A percentile compares a stretch with the other conserved stretches of the same genome.
Evolutionary conservation across 148 eudicot genomes (phyloP).

Genomic region (Spergularia marina): DNA sequence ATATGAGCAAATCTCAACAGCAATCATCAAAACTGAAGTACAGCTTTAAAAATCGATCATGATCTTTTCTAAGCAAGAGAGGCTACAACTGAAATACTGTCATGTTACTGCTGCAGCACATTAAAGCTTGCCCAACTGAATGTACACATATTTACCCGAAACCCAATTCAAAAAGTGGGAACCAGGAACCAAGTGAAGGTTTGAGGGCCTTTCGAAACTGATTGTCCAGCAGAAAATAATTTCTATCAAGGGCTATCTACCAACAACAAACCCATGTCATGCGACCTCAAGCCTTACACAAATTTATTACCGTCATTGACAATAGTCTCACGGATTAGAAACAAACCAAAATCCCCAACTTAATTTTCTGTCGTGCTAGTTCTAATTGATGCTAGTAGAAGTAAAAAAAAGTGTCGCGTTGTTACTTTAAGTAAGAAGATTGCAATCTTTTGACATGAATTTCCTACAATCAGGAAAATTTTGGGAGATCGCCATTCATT

Average conservation of each 20-base stretch:
- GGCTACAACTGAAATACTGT: background rate
- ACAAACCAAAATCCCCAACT: background rate
- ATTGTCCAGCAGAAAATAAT: background rate
- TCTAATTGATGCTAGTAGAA: no score
- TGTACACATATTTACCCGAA: background rate
- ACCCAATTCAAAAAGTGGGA: background rate
- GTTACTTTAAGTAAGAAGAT: no score
- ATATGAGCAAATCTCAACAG: background rate
- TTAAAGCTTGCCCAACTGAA: background rate
- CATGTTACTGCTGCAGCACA: background rate
- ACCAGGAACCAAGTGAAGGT: background rate
- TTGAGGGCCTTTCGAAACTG: background rate
- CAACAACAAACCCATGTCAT: conserved; percentile 1
- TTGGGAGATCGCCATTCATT: no score
- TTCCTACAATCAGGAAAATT: no score
- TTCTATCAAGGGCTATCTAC: background rate
- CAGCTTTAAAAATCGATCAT: background rate
- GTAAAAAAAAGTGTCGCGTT: no score
- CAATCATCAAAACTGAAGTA: background rate
- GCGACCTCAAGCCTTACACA: background rate
- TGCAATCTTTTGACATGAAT: no score
- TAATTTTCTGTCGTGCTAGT: no score
- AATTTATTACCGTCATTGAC: background rate
- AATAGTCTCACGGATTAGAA: background rate
- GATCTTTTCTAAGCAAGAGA: background rate